These are phyloP conservation scores for Porpolomopsis calyptriformis DNA, from an alignment of 768 basidiomycete species.

Conservation along the genomic window DNA sequence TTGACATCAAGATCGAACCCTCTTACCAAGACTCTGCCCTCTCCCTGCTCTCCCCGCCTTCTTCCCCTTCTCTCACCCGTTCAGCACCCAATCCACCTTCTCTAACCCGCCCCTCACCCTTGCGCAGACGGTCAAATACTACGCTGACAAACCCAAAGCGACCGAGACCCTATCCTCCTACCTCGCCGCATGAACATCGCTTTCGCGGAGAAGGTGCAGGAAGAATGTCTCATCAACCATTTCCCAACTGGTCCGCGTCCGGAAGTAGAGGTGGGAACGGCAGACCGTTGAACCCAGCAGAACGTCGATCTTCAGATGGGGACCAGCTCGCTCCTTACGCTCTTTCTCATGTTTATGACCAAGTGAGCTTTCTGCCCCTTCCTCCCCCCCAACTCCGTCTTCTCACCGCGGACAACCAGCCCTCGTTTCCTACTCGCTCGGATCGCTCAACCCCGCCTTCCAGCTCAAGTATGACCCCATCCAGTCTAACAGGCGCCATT, in stretches of 20 bases:
- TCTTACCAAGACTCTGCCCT: constrained; percentile 20
- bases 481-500: constrained; percentile 53
- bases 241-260: constrained; percentile 23
- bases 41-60: constrained; percentile 28
- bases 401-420: constrained; percentile 12
- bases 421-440: constrained; percentile 20
- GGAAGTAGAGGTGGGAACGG: constrained; percentile 19
- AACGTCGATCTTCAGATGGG: constrained; percentile 30
- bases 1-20: constrained; percentile 40
- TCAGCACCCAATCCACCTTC: constrained; percentile 6
- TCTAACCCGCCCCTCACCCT: constrained; percentile 18
- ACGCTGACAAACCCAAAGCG: constrained; percentile 25
- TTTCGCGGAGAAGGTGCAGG: constrained; percentile 22
- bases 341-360: constrained; percentile 20
- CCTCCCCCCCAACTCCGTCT: neutral
- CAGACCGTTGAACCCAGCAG: constrained; percentile 21
- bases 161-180: constrained; percentile 27
- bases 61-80: constrained; percentile 3
- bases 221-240: constrained; percentile 28
- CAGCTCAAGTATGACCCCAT: constrained; percentile 32
- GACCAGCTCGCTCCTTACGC: constrained; percentile 23
- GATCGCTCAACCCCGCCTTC: constrained; percentile 28
- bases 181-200: constrained; percentile 18
- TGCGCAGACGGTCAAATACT: constrained; percentile 24
- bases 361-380: neutral